Percentiles rank a stretch among this genome's conserved stretches.
phyloP scores from a whole-genome alignment of 495 filamentous ascomycete species.

The Paragyromitra xinjiangensis region DNA sequence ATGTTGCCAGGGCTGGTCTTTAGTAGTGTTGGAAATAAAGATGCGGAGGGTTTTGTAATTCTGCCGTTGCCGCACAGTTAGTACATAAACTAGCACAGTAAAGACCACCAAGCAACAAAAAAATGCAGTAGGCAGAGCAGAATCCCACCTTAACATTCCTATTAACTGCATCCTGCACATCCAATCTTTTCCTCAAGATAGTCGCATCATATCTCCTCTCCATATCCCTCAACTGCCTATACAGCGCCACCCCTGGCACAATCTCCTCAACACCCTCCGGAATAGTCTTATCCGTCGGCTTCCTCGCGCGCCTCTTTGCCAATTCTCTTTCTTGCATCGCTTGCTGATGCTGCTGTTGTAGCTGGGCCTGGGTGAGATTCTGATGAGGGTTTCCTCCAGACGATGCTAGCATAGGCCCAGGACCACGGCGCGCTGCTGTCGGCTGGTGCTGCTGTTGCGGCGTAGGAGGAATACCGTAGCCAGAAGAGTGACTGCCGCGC shows the following conservation, averaged over 20 bases:
- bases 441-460: constrained; percentile 34
- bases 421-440: constrained; percentile 52
- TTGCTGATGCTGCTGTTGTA: constrained; percentile 66
- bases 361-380: constrained; percentile 64
- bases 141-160: constrained; percentile 73
- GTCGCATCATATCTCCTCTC: constrained; percentile 90
- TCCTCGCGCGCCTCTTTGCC: constrained; percentile 78
- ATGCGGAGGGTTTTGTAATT: constrained; percentile 85
- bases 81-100: not conserved
- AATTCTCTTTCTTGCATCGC: constrained; percentile 68
- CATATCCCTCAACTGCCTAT: constrained; percentile 81
- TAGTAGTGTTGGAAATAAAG: constrained; percentile 95
- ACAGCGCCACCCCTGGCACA: constrained; percentile 82
- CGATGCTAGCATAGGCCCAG: constrained; percentile 68
- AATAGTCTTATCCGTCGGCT: constrained; percentile 92
- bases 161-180: constrained; percentile 84
- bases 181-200: constrained; percentile 92
- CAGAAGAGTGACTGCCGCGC: constrained; percentile 34
- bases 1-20: constrained; percentile 92
- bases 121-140: not conserved
- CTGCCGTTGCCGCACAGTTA: constrained; percentile 55
- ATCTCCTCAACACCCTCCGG: constrained; percentile 89
- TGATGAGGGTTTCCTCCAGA: constrained; percentile 60
- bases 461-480: constrained; percentile 42
- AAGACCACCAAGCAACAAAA: not conserved